Evolutionary conservation across 805 yeast species (phyloP).

Genomic region (Candida michaelii): DNA sequence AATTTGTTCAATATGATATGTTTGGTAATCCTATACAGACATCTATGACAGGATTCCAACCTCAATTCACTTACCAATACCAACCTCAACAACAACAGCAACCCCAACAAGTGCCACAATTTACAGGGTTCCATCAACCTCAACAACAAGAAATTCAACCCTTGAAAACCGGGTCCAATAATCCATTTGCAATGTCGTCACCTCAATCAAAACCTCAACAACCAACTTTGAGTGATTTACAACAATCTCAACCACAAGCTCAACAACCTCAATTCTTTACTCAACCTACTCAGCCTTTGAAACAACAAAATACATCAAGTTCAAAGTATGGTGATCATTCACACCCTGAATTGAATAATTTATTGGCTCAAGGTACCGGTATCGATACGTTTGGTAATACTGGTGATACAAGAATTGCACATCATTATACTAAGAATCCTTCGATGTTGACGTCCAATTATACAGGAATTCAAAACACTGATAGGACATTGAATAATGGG

Average conservation of each 20-base stretch:
- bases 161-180: too few species aligned
- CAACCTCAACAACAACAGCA: constrained; percentile 24
- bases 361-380: constrained; percentile 86
- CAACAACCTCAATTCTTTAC: constrained; percentile 27
- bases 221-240: constrained; percentile 17
- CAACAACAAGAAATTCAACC: constrained; percentile 21
- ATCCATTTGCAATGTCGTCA: too few species aligned
- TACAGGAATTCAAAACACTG: constrained; percentile 60
- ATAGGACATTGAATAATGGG: constrained; percentile 38
- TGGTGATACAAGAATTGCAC: constrained; percentile 82
- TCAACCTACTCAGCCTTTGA: constrained; percentile 32
- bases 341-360: constrained; percentile 66
- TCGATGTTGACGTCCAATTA: constrained; percentile 86
- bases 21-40: constrained; percentile 65
- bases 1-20: constrained; percentile 49
- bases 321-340: constrained; percentile 44
- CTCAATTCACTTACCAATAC: constrained; percentile 27
- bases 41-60: constrained; percentile 55
- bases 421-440: constrained; percentile 83
- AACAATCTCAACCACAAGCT: constrained; percentile 25
- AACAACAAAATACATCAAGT: constrained; percentile 29
- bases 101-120: constrained; percentile 18
- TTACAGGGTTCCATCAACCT: constrained; percentile 30
- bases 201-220: constrained; percentile 20
- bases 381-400: constrained; percentile 91